These are phyloP conservation scores for Heterobasidion parviporum DNA, from an alignment of 1,284 basidiomycete species.

Conservation along the genomic window DNA sequence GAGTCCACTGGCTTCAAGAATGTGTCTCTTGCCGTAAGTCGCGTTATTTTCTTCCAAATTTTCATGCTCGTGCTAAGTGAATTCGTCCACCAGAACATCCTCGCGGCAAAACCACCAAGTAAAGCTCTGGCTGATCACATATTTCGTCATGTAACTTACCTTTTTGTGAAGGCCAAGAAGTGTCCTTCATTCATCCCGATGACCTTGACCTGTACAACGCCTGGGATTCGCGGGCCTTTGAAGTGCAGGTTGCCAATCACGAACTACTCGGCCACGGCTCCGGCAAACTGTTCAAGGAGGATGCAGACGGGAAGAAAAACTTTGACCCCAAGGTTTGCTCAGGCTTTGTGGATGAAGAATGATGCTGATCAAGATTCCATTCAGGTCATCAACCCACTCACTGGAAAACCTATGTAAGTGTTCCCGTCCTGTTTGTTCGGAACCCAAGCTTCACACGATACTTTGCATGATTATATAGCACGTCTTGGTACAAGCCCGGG, in stretches of 20 bases:
- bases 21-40: slow-evolving; percentile 57
- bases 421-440: no score
- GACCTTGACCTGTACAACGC: slow-evolving; percentile 61
- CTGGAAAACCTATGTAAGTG: slow-evolving; percentile 64
- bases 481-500: slow-evolving; percentile 79
- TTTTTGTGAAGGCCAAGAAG: slow-evolving; percentile 42
- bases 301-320: slow-evolving; percentile 66
- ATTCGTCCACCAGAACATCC: slow-evolving; percentile 48
- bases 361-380: neutral
- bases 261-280: slow-evolving; percentile 76
- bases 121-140: slow-evolving; percentile 16
- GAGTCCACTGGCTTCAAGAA: slow-evolving; percentile 81
- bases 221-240: slow-evolving; percentile 73
- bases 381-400: slow-evolving; percentile 76
- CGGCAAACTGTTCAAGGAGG: slow-evolving; percentile 74
- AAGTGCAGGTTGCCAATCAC: slow-evolving; percentile 82
- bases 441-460: no score
- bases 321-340: slow-evolving; percentile 52
- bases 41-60: neutral
- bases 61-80: neutral
- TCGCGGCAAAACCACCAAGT: slow-evolving; percentile 80
- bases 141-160: neutral
- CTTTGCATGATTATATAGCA: slow-evolving; percentile 24
- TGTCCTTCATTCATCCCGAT: slow-evolving; percentile 75
- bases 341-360: neutral